Evolutionary conservation across 225 moss, liverwort and hornwort species (phyloP).

Genomic region (Physcomitrium patens): DNA sequence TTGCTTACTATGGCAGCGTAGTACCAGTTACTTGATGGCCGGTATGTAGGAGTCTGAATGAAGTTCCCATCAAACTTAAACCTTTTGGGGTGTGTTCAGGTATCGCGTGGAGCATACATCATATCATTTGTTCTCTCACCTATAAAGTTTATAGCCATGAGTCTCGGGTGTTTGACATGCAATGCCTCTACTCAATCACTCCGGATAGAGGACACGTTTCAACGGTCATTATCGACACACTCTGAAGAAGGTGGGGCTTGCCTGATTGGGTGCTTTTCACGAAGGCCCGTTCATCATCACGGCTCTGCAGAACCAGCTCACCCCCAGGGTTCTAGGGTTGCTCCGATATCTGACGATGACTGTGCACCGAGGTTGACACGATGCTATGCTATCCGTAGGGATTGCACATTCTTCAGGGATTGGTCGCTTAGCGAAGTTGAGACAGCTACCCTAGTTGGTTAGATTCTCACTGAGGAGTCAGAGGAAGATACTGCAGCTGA

Average conservation of each 20-base stretch:
- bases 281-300: constrained; percentile 42
- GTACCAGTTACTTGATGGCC: not conserved
- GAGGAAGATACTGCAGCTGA: constrained; percentile 12
- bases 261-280: constrained; percentile 49
- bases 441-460: constrained; percentile 55
- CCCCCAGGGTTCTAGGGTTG: constrained; percentile 43
- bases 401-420: constrained; percentile 77
- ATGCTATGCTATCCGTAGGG: constrained; percentile 89
- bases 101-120: not conserved
- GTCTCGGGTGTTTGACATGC: constrained; percentile 56
- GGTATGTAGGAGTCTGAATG: not conserved
- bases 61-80: not conserved
- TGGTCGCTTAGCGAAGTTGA: constrained; percentile 75
- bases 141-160: constrained; percentile 29
- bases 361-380: constrained; percentile 82
- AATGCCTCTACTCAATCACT: constrained; percentile 55
- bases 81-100: constrained; percentile 15
- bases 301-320: constrained; percentile 34
- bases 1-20: too few relatives aligned
- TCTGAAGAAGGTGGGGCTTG: constrained; percentile 57
- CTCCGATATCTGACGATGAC: constrained; percentile 60
- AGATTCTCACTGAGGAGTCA: constrained; percentile 12
- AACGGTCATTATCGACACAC: constrained; percentile 46
- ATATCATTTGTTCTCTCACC: not conserved
- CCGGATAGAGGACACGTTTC: constrained; percentile 50